Evolutionary conservation across 1,284 basidiomycete genomes (phyloP).

Genomic region (Earliella scabrosa): DNA sequence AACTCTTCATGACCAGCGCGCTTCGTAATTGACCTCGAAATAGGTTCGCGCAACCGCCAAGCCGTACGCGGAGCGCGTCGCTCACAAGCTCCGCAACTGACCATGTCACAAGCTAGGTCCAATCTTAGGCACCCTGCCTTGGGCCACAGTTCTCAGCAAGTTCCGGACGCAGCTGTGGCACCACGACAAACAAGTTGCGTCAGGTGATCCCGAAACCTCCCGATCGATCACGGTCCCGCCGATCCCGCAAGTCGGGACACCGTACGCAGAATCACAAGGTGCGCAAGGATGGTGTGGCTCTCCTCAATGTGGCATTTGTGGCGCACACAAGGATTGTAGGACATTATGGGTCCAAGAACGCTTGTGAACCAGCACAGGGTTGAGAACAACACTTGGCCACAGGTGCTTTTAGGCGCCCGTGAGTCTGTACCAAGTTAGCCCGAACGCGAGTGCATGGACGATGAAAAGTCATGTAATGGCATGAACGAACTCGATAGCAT

Average conservation of each 20-base stretch:
- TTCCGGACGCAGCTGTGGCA: conserved; percentile 4
- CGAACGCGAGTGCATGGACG: too few relatives aligned
- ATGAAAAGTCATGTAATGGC: too few relatives aligned
- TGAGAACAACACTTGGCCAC: neutral
- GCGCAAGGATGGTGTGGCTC: neutral
- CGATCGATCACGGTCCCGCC: conserved; percentile 12
- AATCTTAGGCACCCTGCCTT: conserved; percentile 6
- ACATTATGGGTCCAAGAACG: conserved; percentile 24
- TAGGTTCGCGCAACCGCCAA: neutral
- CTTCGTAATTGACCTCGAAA: neutral
- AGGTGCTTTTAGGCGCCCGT: neutral
- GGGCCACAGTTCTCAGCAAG: conserved; percentile 9
- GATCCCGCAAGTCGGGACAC: neutral
- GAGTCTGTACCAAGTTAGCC: too few relatives aligned
- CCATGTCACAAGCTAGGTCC: neutral
- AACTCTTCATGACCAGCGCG: too few relatives aligned
- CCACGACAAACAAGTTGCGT: conserved; percentile 1
- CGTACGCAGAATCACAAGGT: conserved; percentile 18
- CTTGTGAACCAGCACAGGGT: neutral
- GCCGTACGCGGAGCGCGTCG: neutral
- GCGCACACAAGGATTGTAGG: conserved; percentile 15
- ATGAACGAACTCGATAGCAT: too few relatives aligned
- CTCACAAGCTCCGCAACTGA: neutral
- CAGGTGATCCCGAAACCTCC: conserved; percentile 19
- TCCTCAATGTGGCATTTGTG: neutral